Evolutionary conservation across 129 eudicot genomes (phyloP), one percentile per base, ranked within the genome.

Genomic region (Silybum marianum): DNA sequence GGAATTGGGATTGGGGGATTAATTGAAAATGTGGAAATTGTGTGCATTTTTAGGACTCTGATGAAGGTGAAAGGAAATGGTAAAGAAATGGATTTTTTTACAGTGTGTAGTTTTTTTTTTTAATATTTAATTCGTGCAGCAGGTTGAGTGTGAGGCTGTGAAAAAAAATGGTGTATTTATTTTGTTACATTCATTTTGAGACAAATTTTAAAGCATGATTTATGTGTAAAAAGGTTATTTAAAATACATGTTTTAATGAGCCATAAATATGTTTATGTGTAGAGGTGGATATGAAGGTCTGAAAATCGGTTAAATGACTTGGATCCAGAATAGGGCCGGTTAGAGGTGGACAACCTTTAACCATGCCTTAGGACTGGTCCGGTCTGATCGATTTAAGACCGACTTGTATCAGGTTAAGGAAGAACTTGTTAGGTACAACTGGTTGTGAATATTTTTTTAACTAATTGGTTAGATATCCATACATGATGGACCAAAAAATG

Each of bases 41-140:
- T 78, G 82, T 77, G 46, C 70, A 79, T 44, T 67, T 28, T 63
- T 63, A n/a, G 69, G 28, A 63, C 30, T 19, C 28, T 48, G 71
- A 54, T 79, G 36, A 48, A 46, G 60, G 71, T 54, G 6, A 78
- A 77, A 81, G 67, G 51, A 74, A 70, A 70, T 72, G 85, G 76
- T 68, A 46, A 51, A 69, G 34, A 73, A 40, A 73, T 39, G 24
- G 80, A 30, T 76, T 13, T 12, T 75, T 13, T 12, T 7, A 58
- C 9, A 1, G 66, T 65, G 30, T 65, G 26, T 60, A 77, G 62
- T 71, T 70, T 19, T 28, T 18, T 70, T 79, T 22, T 22, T n/a
- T n/a, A n/a, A 30, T 70, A 63, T 10, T 39, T 14, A 19, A 7
- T 54, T 72, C 28, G 39, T 60, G 73, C 51, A 74, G 67, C 78